Conservation (phyloP, 1,284 basidiomycete species). For the Melanopsichium pennsylvanicum region DNA sequence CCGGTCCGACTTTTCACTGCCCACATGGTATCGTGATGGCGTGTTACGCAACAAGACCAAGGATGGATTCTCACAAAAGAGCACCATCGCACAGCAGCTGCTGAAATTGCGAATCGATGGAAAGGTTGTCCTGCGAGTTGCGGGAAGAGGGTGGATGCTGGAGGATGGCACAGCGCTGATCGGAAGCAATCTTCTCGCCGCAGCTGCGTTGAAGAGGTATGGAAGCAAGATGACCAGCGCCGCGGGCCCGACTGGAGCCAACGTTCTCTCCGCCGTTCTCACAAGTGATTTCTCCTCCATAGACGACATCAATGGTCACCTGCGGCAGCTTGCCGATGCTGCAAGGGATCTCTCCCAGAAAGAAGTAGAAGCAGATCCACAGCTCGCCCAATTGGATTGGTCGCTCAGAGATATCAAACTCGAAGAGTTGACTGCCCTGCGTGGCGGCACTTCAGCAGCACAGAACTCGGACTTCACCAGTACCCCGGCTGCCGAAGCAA, state of each 20-base stretch:
- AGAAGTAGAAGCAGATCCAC: slow-evolving; percentile 19
- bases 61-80: slow-evolving; percentile 25
- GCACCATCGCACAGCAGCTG: slow-evolving; percentile 42
- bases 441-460: slow-evolving; percentile 3
- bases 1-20: slow-evolving; percentile 27
- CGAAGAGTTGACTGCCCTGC: slow-evolving; percentile 24
- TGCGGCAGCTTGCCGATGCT: slow-evolving; percentile 37
- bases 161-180: slow-evolving; percentile 32
- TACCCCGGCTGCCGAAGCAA: slow-evolving; percentile 2
- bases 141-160: slow-evolving; percentile 25
- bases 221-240: slow-evolving; percentile 26
- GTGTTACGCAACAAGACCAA: slow-evolving; percentile 43
- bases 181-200: slow-evolving; percentile 38
- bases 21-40: slow-evolving; percentile 55
- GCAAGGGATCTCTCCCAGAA: slow-evolving; percentile 13
- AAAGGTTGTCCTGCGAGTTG: slow-evolving; percentile 25
- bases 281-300: slow-evolving; percentile 12
- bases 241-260: slow-evolving; percentile 26
- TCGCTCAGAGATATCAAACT: slow-evolving; percentile 35
- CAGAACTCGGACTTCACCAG: background rate
- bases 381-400: slow-evolving; percentile 57
- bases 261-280: slow-evolving; percentile 23
- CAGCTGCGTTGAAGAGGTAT: slow-evolving; percentile 31
- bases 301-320: slow-evolving; percentile 7
- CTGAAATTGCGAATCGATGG: slow-evolving; percentile 44